A percentile compares a stretch with the other conserved stretches of the same genome.
These are phyloP conservation scores for Solanum etuberosum DNA, from an alignment of 257 asterid genomes.

Conservation along the genomic window DNA sequence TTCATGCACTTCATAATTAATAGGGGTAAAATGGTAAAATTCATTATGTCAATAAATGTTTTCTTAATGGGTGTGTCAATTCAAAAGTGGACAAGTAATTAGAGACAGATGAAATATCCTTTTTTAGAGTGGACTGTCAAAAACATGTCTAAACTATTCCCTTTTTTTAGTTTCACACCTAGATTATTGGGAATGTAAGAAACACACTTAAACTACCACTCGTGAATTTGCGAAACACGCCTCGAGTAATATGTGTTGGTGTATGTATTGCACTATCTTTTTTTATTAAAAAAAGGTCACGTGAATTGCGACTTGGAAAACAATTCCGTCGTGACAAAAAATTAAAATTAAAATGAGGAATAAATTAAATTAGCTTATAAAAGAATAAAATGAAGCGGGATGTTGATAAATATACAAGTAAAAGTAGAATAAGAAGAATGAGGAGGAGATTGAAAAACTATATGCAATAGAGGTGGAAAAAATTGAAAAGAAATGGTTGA, in stretches of 20 bases:
- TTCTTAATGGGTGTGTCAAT: too few relatives aligned
- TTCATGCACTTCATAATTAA: too few relatives aligned
- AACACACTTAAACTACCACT: neutral
- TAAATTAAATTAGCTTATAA: neutral
- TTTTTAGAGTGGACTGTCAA: neutral
- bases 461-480: neutral
- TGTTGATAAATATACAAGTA: neutral
- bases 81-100: too few relatives aligned
- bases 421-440: neutral
- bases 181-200: too few relatives aligned
- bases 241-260: too few relatives aligned
- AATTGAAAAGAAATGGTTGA: neutral
- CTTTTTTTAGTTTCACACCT: neutral
- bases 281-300: neutral
- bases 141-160: neutral
- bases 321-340: neutral
- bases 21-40: neutral
- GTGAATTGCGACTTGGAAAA: neutral
- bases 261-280: neutral
- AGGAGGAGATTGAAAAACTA: neutral
- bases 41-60: too few relatives aligned
- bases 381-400: neutral
- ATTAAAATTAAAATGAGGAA: neutral
- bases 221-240: neutral
- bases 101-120: too few relatives aligned